Conservation (phyloP, 2,329 filamentous ascomycete genomes). For the Xylariaceae sp. region DNA sequence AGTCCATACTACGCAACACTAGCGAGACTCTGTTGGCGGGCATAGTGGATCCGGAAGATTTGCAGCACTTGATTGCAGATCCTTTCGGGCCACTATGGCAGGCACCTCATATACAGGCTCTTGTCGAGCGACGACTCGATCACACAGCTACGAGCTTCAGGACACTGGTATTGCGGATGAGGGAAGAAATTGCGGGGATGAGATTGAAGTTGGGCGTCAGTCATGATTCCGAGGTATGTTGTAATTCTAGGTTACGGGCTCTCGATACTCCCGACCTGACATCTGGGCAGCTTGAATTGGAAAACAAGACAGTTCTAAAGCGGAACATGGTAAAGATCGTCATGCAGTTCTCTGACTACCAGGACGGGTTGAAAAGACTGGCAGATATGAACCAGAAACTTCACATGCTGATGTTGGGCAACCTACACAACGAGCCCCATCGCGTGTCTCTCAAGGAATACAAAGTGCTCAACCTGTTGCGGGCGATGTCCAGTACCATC, state of each 20-base stretch:
- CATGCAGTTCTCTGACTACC: conserved; percentile 10
- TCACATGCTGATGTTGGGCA: conserved; percentile 17
- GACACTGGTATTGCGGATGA: conserved; percentile 19
- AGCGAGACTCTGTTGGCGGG: conserved; percentile 28
- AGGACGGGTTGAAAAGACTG: conserved; percentile 10
- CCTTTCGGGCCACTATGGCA: conserved; percentile 29
- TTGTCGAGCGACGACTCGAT: conserved; percentile 22
- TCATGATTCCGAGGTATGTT: conserved; percentile 9
- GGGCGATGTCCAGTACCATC: conserved; percentile 19
- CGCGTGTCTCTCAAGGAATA: conserved; percentile 16
- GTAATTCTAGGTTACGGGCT: too few species aligned
- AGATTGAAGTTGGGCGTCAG: conserved; percentile 8
- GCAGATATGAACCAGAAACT: conserved; percentile 21
- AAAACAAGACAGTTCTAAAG: conserved; percentile 6
- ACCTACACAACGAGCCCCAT: conserved; percentile 20
- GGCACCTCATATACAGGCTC: conserved; percentile 10
- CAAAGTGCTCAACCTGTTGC: conserved; percentile 17
- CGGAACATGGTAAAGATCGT: conserved; percentile 13
- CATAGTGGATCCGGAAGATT: conserved; percentile 17
- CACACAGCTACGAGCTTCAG: conserved; percentile 22
- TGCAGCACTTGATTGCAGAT: conserved; percentile 27
- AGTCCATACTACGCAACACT: conserved; percentile 26
- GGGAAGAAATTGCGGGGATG: conserved; percentile 20
- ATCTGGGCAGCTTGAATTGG: too few species aligned
- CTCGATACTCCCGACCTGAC: too few species aligned